These are phyloP conservation scores for Physaria fendleri DNA, from an alignment of 345 rosid species.

Conservation along the genomic window DNA sequence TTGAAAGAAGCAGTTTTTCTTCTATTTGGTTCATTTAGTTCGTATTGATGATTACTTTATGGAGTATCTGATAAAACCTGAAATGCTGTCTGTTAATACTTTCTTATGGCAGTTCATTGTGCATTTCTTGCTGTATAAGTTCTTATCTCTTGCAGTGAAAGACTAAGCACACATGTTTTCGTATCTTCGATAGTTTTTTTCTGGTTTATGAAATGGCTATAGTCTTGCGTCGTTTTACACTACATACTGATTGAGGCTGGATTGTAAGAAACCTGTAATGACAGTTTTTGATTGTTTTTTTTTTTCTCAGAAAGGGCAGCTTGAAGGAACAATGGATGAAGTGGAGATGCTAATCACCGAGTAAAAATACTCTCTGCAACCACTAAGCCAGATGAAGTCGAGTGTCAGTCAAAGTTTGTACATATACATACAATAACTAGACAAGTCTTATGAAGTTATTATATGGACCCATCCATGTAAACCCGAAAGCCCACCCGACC, in stretches of 20 bases:
- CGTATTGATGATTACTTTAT: neutral
- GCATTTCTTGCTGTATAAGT: too few species aligned
- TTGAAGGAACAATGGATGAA: slow-evolving; percentile 17
- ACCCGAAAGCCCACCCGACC: slow-evolving; percentile 25
- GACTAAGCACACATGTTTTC: neutral
- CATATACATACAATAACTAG: slow-evolving; percentile 7
- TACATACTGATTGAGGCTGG: neutral
- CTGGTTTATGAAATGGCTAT: neutral
- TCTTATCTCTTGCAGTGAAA: neutral
- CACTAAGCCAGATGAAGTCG: neutral
- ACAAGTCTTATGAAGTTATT: slow-evolving; percentile 8
- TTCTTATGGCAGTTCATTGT: neutral
- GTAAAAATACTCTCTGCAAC: slow-evolving; percentile 2
- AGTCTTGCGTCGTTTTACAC: neutral
- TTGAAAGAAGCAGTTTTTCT: neutral
- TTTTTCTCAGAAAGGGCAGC: neutral
- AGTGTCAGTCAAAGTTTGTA: slow-evolving; percentile 21
- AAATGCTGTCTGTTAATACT: neutral
- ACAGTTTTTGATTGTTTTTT: slow-evolving; percentile 3
- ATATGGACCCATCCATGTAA: slow-evolving; percentile 14
- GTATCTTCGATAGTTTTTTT: neutral
- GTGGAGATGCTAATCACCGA: slow-evolving; percentile 29
- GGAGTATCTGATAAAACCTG: neutral
- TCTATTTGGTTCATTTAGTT: neutral
- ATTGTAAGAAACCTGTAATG: neutral